Conservation (phyloP, 495 filamentous ascomycete species). For the Lasiosphaeria hispida region DNA sequence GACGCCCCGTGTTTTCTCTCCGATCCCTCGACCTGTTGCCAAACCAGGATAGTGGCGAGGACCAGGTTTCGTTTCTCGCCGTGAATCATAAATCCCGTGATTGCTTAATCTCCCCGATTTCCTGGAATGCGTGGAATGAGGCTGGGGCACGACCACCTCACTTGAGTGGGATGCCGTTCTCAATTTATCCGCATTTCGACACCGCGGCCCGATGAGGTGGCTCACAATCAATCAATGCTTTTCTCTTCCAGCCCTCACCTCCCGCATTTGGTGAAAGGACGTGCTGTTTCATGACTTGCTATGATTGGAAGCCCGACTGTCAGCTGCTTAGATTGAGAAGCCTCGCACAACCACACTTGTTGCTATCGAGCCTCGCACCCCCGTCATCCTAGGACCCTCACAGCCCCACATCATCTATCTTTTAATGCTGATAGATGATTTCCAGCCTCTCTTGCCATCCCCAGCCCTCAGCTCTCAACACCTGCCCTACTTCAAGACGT, state of each 20-base stretch:
- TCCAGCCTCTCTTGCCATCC: conserved; percentile 6
- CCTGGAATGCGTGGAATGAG: conserved; percentile 27
- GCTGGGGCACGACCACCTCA: conserved; percentile 15
- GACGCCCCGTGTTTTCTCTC: conserved; percentile 20
- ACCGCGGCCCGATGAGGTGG: conserved; percentile 8
- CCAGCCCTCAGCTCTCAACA: conserved; percentile 15
- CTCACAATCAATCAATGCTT: conserved; percentile 13
- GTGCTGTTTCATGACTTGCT: conserved; percentile 8
- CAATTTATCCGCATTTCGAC: conserved; percentile 23
- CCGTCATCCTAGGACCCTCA: not conserved
- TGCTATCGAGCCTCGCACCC: conserved; percentile 13
- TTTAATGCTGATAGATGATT: conserved; percentile 22
- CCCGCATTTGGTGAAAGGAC: conserved; percentile 12
- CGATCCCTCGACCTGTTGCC: not conserved
- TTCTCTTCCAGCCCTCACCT: conserved; percentile 10
- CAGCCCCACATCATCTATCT: conserved; percentile 18
- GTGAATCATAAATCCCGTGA: conserved; percentile 20
- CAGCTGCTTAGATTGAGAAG: conserved; percentile 9
- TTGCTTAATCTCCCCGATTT: conserved; percentile 19
- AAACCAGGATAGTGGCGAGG: conserved; percentile 18
- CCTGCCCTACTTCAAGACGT: not conserved
- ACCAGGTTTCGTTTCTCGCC: conserved; percentile 16
- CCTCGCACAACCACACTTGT: conserved; percentile 14
- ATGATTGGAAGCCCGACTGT: conserved; percentile 23
- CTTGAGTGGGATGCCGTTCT: conserved; percentile 8